phyloP scores from a whole-genome alignment of 2,329 filamentous ascomycete species.

The Fusarium austroafricanum region DNA sequence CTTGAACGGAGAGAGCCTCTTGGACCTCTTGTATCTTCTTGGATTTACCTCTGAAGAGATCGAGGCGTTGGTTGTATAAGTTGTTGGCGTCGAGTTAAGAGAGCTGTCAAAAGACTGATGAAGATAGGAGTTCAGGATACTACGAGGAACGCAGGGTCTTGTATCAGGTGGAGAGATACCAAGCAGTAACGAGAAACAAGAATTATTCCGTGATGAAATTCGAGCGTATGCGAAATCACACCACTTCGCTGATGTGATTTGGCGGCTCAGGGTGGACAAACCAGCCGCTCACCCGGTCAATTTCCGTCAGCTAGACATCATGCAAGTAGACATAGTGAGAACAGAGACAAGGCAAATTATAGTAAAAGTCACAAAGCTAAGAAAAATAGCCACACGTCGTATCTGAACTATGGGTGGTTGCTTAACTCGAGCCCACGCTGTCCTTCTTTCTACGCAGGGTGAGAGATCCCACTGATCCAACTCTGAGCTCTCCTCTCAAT shows the following conservation, averaged over 20 bases:
- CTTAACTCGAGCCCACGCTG: conserved; percentile 39
- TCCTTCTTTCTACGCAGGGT: conserved; percentile 42
- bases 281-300: conserved; percentile 8
- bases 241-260: background rate
- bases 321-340: background rate
- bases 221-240: background rate
- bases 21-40: conserved; percentile 80
- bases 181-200: conserved; percentile 30
- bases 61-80: conserved; percentile 43
- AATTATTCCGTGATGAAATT: conserved; percentile 6
- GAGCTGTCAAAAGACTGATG: conserved; percentile 15
- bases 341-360: conserved; percentile 22
- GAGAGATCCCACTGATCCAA: conserved; percentile 21
- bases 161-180: conserved; percentile 40
- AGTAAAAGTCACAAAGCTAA: conserved; percentile 41
- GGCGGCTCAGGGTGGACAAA: background rate
- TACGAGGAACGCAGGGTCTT: conserved; percentile 33
- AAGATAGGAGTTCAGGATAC: conserved; percentile 28
- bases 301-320: background rate
- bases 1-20: conserved; percentile 76
- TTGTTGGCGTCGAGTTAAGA: conserved; percentile 9
- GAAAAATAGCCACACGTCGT: conserved; percentile 38
- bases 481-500: conserved; percentile 20
- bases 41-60: conserved; percentile 75
- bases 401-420: conserved; percentile 43